Percentiles rank a stretch among this genome's conserved stretches.
Evolutionary conservation across 2,329 filamentous ascomycete genomes (phyloP).

Genomic region (Diaporthe nobilis): DNA sequence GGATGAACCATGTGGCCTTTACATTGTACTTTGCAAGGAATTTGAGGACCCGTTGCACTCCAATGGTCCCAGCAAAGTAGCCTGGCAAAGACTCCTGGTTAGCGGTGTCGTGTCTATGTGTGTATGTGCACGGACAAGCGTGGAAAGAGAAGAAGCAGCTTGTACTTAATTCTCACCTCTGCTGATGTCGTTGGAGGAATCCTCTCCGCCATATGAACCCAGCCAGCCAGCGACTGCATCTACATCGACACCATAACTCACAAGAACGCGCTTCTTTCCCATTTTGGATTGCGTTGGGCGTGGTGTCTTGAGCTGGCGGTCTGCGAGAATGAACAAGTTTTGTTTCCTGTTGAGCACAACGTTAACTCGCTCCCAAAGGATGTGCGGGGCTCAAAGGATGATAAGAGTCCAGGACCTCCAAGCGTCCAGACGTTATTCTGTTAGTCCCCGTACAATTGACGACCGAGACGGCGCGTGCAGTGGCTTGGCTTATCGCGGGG

Average conservation of each 20-base stretch:
- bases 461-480: not conserved
- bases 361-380: too few relatives aligned
- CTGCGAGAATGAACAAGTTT: not conserved
- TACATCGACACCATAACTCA: constrained; percentile 49
- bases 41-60: constrained; percentile 75
- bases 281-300: constrained; percentile 42
- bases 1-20: constrained; percentile 71
- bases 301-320: not conserved
- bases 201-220: constrained; percentile 52
- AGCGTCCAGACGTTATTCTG: not conserved
- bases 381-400: not conserved
- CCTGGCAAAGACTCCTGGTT: constrained; percentile 52
- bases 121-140: not conserved
- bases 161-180: constrained; percentile 43
- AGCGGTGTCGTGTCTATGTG: not conserved
- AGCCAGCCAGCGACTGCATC: constrained; percentile 52
- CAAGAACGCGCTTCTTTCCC: constrained; percentile 55
- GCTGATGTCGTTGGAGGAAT: constrained; percentile 51
- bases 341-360: not conserved
- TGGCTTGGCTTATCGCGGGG: constrained; percentile 17
- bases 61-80: constrained; percentile 78
- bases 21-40: constrained; percentile 81
- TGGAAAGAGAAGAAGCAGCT: not conserved
- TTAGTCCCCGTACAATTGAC: not conserved
- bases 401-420: not conserved